Percentiles rank a stretch among this genome's conserved stretches.
Conservation (phyloP, 106 monocot genomes). For the Acorus gramineus region DNA sequence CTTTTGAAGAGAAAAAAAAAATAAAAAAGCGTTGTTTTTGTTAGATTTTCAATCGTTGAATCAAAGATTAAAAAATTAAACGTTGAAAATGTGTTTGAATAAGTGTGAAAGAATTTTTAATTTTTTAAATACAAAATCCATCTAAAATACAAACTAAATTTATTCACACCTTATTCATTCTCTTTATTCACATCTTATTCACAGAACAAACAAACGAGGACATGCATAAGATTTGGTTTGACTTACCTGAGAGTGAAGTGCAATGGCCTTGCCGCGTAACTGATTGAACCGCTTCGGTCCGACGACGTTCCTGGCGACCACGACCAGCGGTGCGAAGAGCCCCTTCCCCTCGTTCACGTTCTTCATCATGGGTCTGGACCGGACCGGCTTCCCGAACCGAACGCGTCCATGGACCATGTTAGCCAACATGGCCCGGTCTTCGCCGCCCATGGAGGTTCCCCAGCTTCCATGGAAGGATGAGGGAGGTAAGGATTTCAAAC, state of each 20-base stretch:
- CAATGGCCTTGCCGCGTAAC: conserved; percentile 92
- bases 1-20: no score
- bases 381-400: conserved; percentile 15
- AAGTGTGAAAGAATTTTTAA: no score
- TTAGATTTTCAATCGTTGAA: no score
- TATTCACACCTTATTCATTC: neutral
- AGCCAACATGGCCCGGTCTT: conserved; percentile 5
- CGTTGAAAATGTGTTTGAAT: no score
- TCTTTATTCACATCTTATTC: no score
- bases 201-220: neutral
- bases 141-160: no score
- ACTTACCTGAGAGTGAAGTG: conserved; percentile 80
- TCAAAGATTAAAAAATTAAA: no score
- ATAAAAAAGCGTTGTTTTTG: no score
- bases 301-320: conserved; percentile 49
- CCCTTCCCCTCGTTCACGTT: conserved; percentile 88
- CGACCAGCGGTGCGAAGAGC: conserved; percentile 70
- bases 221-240: neutral
- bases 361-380: conserved; percentile 45
- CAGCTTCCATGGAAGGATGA: conserved; percentile 20
- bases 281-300: conserved; percentile 87
- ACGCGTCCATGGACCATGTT: neutral
- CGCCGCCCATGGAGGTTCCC: conserved; percentile 22
- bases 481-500: neutral
- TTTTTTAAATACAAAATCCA: no score